phyloP scores from a whole-genome alignment of 2,329 filamentous ascomycete genomes.

The Sclerotinia glacialis region DNA sequence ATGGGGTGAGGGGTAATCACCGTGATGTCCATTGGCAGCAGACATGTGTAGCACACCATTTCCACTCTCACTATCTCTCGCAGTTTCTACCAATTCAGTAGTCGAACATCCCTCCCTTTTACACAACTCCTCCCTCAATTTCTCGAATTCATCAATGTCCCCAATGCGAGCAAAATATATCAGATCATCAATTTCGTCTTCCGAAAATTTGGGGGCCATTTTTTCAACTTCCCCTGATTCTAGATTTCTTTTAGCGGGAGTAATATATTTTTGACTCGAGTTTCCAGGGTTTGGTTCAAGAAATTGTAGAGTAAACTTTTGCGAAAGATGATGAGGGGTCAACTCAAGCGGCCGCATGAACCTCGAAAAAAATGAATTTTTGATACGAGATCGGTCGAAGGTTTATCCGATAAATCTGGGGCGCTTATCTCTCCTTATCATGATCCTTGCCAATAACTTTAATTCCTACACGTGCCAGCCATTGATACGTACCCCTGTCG shows the following conservation, averaged over 20 bases:
- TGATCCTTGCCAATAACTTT: background rate
- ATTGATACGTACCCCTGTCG: constrained; percentile 17
- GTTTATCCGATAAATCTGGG: constrained; percentile 13
- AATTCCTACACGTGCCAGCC: constrained; percentile 17
- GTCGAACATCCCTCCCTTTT: constrained; percentile 57
- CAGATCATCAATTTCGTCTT: constrained; percentile 87
- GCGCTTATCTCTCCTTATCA: constrained; percentile 17
- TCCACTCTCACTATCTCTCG: constrained; percentile 71
- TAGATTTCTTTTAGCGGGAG: background rate
- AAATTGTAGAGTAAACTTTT: constrained; percentile 1
- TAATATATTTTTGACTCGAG: no score
- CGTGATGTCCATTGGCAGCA: constrained; percentile 80
- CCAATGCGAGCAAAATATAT: constrained; percentile 81
- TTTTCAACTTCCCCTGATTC: background rate
- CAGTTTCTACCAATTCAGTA: constrained; percentile 65
- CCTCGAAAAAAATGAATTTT: constrained; percentile 10
- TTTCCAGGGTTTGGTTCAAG: no score
- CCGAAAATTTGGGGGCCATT: constrained; percentile 50
- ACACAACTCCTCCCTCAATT: constrained; percentile 57
- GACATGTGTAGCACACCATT: constrained; percentile 87
- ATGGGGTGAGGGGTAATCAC: constrained; percentile 47
- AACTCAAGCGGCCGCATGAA: constrained; percentile 9
- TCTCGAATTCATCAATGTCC: constrained; percentile 66
- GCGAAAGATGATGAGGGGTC: background rate
- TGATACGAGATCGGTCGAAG: background rate